A percentile compares a stretch with the other conserved stretches of the same genome.
phyloP scores from a whole-genome alignment of 2,329 filamentous ascomycete genomes.

The Lithohypha guttulata region DNA sequence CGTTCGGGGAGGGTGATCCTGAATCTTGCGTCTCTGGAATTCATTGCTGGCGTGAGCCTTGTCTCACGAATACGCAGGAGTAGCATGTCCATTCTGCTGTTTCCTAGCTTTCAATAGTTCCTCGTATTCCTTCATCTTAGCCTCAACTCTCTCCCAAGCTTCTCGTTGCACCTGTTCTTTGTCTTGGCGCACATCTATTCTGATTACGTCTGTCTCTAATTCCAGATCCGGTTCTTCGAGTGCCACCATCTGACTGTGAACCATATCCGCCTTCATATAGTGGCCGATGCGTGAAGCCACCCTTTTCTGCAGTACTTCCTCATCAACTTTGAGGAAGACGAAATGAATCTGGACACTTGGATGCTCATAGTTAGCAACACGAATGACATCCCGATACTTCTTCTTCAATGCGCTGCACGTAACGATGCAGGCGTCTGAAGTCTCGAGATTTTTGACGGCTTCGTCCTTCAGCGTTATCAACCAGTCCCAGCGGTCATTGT shows the following conservation, averaged over 20 bases:
- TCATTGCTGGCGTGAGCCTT: no score
- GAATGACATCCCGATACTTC: conserved; percentile 90
- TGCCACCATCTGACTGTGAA: conserved; percentile 77
- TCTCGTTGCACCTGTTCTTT: conserved; percentile 49
- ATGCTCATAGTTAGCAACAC: conserved; percentile 66
- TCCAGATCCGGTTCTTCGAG: conserved; percentile 68
- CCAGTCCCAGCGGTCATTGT: conserved; percentile 97
- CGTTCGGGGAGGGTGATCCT: no score
- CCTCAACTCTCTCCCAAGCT: conserved; percentile 47
- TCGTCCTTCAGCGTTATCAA: conserved; percentile 64
- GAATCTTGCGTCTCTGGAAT: no score
- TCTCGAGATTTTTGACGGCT: conserved; percentile 33
- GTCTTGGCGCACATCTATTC: conserved; percentile 50
- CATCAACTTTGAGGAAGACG: conserved; percentile 73
- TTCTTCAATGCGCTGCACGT: conserved; percentile 94
- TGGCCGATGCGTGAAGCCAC: conserved; percentile 68
- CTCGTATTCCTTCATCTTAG: conserved; percentile 41
- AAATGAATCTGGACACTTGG: conserved; percentile 74
- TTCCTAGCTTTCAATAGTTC: no score
- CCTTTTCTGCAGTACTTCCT: conserved; percentile 63
- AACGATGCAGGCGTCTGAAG: conserved; percentile 70
- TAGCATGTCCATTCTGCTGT: no score
- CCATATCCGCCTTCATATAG: conserved; percentile 95
- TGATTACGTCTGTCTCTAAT: conserved; percentile 60
- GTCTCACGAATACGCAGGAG: no score